These are phyloP conservation scores for Neonectria punicea DNA, from an alignment of 2,329 filamentous ascomycete species.

Conservation along the genomic window DNA sequence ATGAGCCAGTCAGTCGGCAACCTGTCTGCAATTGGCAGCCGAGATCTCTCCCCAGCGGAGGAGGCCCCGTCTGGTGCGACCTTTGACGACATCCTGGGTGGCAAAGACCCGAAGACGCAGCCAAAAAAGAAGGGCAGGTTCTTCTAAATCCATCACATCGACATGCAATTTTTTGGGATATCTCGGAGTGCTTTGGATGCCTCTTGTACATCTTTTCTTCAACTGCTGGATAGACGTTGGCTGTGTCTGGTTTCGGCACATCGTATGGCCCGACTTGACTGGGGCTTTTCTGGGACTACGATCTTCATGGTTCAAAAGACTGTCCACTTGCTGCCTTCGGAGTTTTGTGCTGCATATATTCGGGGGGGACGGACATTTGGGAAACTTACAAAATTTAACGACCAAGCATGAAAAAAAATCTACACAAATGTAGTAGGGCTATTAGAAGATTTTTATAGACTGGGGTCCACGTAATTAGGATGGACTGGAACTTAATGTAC, in stretches of 20 bases:
- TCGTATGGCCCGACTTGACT: neutral
- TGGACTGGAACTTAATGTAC: constrained; percentile 37
- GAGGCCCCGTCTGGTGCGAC: constrained; percentile 51
- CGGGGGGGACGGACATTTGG: constrained; percentile 24
- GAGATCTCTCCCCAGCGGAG: constrained; percentile 31
- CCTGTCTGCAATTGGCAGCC: constrained; percentile 42
- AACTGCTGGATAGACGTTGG: constrained; percentile 14
- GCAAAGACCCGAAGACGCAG: constrained; percentile 43
- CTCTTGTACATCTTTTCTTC: constrained; percentile 24
- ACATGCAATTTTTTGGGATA: constrained; percentile 17
- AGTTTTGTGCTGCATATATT: constrained; percentile 2
- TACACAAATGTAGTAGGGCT: constrained; percentile 40
- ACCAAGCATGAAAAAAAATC: constrained; percentile 44
- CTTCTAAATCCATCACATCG: constrained; percentile 42
- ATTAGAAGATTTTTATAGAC: constrained; percentile 40
- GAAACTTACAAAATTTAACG: constrained; percentile 38
- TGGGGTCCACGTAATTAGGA: constrained; percentile 37
- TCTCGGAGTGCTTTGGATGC: constrained; percentile 13
- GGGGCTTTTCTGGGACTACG: neutral
- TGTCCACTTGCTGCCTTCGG: neutral
- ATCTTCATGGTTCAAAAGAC: constrained; percentile 5
- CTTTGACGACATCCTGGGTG: constrained; percentile 61
- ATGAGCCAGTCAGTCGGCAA: constrained; percentile 51
- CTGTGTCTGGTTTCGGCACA: constrained; percentile 13
- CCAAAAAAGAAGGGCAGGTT: constrained; percentile 56